Percentiles rank a stretch among this genome's conserved stretches.
Conservation (phyloP, 208 protist genomes). For the Tetramitus jugosus region DNA sequence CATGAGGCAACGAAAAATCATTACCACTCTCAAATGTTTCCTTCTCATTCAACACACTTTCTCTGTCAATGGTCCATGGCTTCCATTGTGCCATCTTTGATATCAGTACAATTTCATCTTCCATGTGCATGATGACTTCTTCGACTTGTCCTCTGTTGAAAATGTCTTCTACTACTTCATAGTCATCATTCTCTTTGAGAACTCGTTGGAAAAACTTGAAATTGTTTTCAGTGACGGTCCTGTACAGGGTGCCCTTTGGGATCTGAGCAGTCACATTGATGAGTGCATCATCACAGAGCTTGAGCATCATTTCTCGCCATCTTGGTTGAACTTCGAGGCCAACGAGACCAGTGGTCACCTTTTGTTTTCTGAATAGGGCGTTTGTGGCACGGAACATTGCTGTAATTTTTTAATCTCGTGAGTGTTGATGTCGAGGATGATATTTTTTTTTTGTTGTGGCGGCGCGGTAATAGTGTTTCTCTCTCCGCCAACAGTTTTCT, state of each 20-base stretch:
- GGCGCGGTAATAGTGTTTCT: too few species aligned
- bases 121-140: background rate
- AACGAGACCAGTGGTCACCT: background rate
- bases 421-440: too few species aligned
- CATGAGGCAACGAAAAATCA: background rate
- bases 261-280: background rate
- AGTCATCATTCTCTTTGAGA: background rate
- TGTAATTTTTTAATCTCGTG: background rate
- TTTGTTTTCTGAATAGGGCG: background rate
- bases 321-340: background rate
- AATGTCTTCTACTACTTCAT: constrained; percentile 7
- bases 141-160: constrained; percentile 16
- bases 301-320: constrained; percentile 9
- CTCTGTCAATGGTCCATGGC: background rate
- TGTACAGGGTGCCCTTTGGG: constrained; percentile 1
- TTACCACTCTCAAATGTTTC: background rate
- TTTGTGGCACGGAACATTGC: background rate
- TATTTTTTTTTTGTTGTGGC: too few species aligned
- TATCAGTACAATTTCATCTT: constrained; percentile 21
- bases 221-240: constrained; percentile 3
- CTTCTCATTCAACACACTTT: background rate
- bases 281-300: constrained; percentile 1
- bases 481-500: too few species aligned
- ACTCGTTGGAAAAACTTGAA: constrained; percentile 7
- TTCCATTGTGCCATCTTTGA: constrained; percentile 1